These are phyloP conservation scores for Saccharomycopsis javanensis DNA, from an alignment of 805 yeast genomes.

Conservation along the genomic window DNA sequence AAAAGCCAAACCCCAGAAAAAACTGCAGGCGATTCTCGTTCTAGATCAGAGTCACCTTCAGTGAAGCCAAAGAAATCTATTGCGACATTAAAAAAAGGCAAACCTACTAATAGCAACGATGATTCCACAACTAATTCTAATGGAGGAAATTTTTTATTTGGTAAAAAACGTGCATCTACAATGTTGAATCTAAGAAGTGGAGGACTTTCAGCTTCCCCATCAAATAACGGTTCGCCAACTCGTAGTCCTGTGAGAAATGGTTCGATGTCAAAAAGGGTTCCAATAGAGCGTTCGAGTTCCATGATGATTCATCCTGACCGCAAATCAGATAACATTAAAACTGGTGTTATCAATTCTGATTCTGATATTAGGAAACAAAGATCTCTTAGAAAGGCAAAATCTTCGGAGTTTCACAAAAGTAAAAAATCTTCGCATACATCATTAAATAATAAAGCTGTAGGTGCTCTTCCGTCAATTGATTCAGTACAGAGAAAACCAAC, in stretches of 20 bases:
- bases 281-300: background rate
- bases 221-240: background rate
- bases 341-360: background rate
- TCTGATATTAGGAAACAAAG: background rate
- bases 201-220: background rate
- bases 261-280: background rate
- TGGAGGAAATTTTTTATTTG: background rate
- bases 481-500: conserved; percentile 5
- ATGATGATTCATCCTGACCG: background rate
- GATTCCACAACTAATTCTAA: background rate
- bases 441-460: background rate
- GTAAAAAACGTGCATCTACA: background rate
- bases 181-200: background rate
- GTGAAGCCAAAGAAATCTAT: background rate
- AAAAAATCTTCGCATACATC: background rate
- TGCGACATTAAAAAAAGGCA: background rate
- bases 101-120: background rate
- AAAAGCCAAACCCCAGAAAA: background rate
- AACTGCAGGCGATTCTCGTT: background rate
- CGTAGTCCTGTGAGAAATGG: background rate
- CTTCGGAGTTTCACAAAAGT: background rate
- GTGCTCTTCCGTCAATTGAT: conserved; percentile 17
- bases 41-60: background rate
- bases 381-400: background rate
- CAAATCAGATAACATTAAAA: background rate